Base-by-base conservation (phyloP, 306 rosid species). In the Canavalia gladiata region DNA sequence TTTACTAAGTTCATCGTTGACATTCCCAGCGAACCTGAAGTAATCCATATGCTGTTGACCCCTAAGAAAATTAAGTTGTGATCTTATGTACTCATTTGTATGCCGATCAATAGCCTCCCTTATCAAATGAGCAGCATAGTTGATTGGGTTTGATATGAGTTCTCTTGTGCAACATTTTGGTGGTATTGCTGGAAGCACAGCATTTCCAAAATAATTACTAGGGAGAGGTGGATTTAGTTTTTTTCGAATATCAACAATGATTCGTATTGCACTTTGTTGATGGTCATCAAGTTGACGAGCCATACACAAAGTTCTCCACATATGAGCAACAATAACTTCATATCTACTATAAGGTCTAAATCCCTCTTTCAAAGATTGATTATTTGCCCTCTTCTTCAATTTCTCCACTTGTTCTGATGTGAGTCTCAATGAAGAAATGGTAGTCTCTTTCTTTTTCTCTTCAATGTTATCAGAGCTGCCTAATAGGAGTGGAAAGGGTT, bases 181-280 rank as follows among this genome's bases (percentile, higher is more conserved):
- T 18, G 25, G 25, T 18, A 18, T 18, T 18, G 25, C 25, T 18
- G 25, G 25, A 18, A 18, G 25, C 25, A 18, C 11, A 35, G 56
- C 72, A 71, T 80, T 80, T 28, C 78, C 84, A 39, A 71, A 80
- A 13, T 35, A 80, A 6, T 72, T 80, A 4, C 5, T 5, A 37
- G 84, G 78, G 0, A 80, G 65, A 34, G 60, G 77, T 41, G 84
- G 84, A 59, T 5, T 35, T 25, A 70, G 11, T 47, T 57, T 60
- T 0, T 1, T 72, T 0, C 84, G 63, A 7, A 72, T 11, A 4
- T 80, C 35, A 29, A 6, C 78, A 7, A 0, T 4, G 18, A 50
- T 49, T 10, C 51, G 2, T 12, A 62, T 57, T 1, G 28, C 6
- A 9, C 25, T 18, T 18, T 37, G 72, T 39, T 31, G 54, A 29